Percentiles rank a stretch among this genome's conserved stretches.
These are phyloP conservation scores for Euphrasia confusa DNA, from an alignment of 257 asterid species.

Conservation along the genomic window DNA sequence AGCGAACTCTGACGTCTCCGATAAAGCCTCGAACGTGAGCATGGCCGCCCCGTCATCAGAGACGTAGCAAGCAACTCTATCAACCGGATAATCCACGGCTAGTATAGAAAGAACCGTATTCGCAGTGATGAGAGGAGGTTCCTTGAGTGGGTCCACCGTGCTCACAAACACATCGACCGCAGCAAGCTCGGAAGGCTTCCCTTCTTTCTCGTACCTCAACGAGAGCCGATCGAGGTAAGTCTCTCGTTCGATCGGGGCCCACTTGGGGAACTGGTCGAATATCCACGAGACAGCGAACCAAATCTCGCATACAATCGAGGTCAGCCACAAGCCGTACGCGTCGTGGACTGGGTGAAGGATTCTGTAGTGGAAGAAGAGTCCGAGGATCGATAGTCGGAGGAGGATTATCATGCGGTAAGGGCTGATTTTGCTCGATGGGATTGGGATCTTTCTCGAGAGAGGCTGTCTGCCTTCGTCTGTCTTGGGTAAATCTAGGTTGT, in stretches of 20 bases:
- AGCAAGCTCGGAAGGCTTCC: conserved; percentile 58
- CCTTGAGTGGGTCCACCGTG: conserved; percentile 87
- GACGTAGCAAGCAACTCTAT: conserved; percentile 82
- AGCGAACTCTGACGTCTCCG: conserved; percentile 86
- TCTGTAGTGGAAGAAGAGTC: conserved; percentile 72
- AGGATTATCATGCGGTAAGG: conserved; percentile 75
- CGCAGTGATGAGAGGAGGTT: conserved; percentile 89
- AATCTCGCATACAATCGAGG: conserved; percentile 77
- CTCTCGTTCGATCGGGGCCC: conserved; percentile 71
- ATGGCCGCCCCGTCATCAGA: conserved; percentile 94
- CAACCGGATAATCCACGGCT: conserved; percentile 81
- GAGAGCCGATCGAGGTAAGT: conserved; percentile 78
- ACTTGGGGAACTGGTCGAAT: conserved; percentile 81
- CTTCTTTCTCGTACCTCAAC: conserved; percentile 65
- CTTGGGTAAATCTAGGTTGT: conserved; percentile 74
- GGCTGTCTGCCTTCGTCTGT: conserved; percentile 94
- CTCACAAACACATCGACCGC: conserved; percentile 62
- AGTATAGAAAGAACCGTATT: conserved; percentile 89
- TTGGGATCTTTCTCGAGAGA: conserved; percentile 72
- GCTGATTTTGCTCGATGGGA: conserved; percentile 76
- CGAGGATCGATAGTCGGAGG: conserved; percentile 55
- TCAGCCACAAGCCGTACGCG: conserved; percentile 77
- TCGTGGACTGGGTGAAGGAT: conserved; percentile 66
- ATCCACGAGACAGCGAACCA: conserved; percentile 93
- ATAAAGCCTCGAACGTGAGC: conserved; percentile 88